Percentiles rank a stretch among this genome's conserved stretches.
Evolutionary conservation across 345 rosid species (phyloP).

Genomic region (Geranium brycei): DNA sequence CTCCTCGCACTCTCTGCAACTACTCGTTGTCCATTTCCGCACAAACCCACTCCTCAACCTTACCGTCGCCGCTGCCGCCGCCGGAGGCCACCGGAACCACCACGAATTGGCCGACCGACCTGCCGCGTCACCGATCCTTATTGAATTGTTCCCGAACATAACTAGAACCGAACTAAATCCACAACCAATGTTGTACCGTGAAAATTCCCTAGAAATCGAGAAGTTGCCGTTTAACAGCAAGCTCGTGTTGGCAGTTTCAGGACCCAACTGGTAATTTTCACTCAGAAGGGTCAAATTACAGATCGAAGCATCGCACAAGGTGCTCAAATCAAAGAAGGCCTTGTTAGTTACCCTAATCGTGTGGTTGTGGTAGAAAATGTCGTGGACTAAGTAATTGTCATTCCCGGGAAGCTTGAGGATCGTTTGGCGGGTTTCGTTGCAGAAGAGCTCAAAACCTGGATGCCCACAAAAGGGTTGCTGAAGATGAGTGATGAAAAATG

Average conservation of each 20-base stretch:
- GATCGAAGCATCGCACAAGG: slow-evolving; percentile 8
- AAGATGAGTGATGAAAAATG: slow-evolving; percentile 19
- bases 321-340: not conserved
- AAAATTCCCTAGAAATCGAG: not conserved
- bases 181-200: slow-evolving; percentile 4
- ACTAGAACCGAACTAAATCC: slow-evolving; percentile 9
- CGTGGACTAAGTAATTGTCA: slow-evolving; percentile 13
- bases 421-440: slow-evolving; percentile 12
- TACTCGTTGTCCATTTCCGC: slow-evolving; percentile 33
- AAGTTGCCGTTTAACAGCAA: slow-evolving; percentile 21
- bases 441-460: slow-evolving; percentile 33
- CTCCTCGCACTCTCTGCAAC: slow-evolving; percentile 20
- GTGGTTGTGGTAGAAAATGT: slow-evolving; percentile 21
- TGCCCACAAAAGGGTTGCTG: slow-evolving; percentile 26
- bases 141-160: slow-evolving; percentile 9
- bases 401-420: slow-evolving; percentile 13
- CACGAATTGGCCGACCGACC: not conserved
- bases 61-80: not conserved
- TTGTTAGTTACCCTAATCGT: slow-evolving; percentile 29
- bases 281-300: slow-evolving; percentile 18
- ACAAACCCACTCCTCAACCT: slow-evolving; percentile 22
- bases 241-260: not conserved
- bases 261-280: slow-evolving; percentile 1
- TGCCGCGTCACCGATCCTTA: slow-evolving; percentile 11
- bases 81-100: slow-evolving; percentile 16